These are phyloP conservation scores for Solanum chacoense DNA, from an alignment of 305 asterid genomes.

Conservation along the genomic window DNA sequence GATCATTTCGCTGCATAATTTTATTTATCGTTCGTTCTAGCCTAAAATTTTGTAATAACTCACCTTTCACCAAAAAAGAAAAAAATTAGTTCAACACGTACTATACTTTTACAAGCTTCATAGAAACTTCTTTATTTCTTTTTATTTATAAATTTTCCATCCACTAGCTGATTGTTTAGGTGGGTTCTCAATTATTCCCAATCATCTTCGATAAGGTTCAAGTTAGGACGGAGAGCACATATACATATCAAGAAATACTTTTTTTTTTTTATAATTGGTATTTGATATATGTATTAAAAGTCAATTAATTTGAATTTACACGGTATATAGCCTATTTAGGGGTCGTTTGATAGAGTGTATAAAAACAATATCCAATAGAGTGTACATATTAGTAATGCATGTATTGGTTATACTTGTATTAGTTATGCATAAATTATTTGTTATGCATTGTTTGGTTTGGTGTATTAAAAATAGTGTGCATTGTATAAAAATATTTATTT, in stretches of 20 bases:
- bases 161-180: slow-evolving; percentile 4
- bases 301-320: background rate
- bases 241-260: background rate
- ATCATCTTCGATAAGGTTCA: slow-evolving; percentile 22
- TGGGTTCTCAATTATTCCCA: slow-evolving; percentile 18
- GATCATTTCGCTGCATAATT: background rate
- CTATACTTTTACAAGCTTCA: background rate
- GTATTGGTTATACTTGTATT: no score
- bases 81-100: background rate
- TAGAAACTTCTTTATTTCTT: background rate
- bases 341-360: no score
- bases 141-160: background rate
- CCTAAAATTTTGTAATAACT: background rate
- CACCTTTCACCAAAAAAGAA: background rate
- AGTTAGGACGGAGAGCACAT: slow-evolving; percentile 17
- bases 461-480: no score
- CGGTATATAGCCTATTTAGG: background rate
- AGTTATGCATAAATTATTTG: no score
- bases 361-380: no score
- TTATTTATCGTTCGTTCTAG: background rate
- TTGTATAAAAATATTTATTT: no score
- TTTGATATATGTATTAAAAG: background rate
- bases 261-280: no score
- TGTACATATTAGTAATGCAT: no score
- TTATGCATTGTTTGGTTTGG: no score